phyloP scores from a whole-genome alignment of 208 protist genomes.

The Leishmania braziliensis region DNA sequence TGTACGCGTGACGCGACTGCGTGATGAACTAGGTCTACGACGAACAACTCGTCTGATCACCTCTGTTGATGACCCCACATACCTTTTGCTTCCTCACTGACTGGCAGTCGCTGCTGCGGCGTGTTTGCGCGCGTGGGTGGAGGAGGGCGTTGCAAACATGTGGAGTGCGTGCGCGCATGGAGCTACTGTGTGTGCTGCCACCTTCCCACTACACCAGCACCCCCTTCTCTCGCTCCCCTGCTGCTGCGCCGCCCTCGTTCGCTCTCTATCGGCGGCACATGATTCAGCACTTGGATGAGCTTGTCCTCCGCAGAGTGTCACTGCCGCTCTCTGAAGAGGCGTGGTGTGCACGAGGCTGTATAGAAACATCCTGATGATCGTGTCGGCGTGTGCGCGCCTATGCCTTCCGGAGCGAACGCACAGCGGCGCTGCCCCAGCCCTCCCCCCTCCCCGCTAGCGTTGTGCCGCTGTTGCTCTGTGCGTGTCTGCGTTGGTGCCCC shows the following conservation, averaged over 20 bases:
- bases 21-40: too few relatives aligned
- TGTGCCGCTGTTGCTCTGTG: background rate
- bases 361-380: background rate
- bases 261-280: background rate
- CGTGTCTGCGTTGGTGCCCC: background rate
- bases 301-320: constrained; percentile 26
- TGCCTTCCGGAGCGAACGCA: background rate
- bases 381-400: background rate
- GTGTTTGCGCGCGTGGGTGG: background rate
- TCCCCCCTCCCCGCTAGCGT: too few relatives aligned
- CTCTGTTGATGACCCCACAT: constrained; percentile 23
- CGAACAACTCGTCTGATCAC: constrained; percentile 32
- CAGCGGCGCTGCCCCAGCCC: background rate
- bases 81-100: constrained; percentile 41
- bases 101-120: constrained; percentile 3
- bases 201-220: background rate
- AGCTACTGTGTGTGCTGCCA: background rate
- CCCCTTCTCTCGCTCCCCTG: background rate
- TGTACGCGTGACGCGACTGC: too few relatives aligned
- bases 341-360: constrained; percentile 11
- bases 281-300: constrained; percentile 23
- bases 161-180: background rate
- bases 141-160: background rate
- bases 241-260: background rate
- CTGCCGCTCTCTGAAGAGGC: background rate